A percentile compares a stretch with the other conserved stretches of the same genome.
Conservation (phyloP, 2,329 filamentous ascomycete genomes). For the Whalleya microplaca region DNA sequence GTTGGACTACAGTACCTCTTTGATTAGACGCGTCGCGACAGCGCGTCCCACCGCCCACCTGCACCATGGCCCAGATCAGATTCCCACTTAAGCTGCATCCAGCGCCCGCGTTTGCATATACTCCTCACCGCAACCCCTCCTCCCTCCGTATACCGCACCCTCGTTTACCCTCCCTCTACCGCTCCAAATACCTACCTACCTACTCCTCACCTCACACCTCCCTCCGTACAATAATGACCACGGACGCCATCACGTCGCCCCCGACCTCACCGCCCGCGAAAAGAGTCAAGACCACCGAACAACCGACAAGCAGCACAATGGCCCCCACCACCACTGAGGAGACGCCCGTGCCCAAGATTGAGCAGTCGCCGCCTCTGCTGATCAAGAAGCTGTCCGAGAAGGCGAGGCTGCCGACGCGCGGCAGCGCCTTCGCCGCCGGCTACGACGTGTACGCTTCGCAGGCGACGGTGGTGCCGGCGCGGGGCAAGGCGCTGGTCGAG, state of each 20-base stretch:
- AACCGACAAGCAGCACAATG: slow-evolving; percentile 27
- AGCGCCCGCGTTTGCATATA: background rate
- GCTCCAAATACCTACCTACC: slow-evolving; percentile 8
- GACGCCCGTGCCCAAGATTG: slow-evolving; percentile 39
- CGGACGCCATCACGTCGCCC: slow-evolving; percentile 51
- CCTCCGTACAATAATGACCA: slow-evolving; percentile 38
- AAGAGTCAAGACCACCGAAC: slow-evolving; percentile 66
- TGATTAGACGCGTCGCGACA: slow-evolving; percentile 26
- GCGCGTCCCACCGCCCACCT: slow-evolving; percentile 17
- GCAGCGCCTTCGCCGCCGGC: slow-evolving; percentile 86
- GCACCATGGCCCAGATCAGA: too few relatives aligned
- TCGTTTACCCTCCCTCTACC: background rate
- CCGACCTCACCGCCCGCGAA: slow-evolving; percentile 79
- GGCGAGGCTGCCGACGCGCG: slow-evolving; percentile 83
- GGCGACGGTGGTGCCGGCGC: slow-evolving; percentile 74
- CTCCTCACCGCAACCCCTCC: slow-evolving; percentile 20
- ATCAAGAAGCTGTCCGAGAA: slow-evolving; percentile 86
- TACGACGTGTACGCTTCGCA: slow-evolving; percentile 89
- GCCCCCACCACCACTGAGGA: slow-evolving; percentile 22
- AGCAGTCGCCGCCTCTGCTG: slow-evolving; percentile 65
- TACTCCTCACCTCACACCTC: slow-evolving; percentile 4
- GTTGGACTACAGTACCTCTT: too few relatives aligned
- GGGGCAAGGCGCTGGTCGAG: slow-evolving; percentile 84
- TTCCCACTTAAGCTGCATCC: slow-evolving; percentile 12
- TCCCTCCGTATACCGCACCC: background rate